Evolutionary conservation across 305 asterid genomes (phyloP).

Genomic region (Euphrasia arctica): DNA sequence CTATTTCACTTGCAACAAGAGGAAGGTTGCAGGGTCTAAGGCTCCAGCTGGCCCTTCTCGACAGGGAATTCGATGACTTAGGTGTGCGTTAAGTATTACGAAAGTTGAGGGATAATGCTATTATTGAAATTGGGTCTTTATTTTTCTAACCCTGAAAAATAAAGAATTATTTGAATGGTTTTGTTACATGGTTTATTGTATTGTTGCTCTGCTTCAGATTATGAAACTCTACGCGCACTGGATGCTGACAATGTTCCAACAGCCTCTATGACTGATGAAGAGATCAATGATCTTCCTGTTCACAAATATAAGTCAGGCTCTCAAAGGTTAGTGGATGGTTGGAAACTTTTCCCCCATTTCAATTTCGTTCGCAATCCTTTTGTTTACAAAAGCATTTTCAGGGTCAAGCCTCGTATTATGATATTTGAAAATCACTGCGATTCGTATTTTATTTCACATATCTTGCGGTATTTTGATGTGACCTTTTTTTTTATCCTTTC

Average conservation of each 20-base stretch:
- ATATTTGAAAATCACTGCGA: not conserved
- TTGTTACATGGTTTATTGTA: constrained; percentile 22
- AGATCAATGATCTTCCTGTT: too few species aligned
- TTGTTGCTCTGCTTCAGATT: constrained; percentile 48
- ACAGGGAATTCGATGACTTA: constrained; percentile 93
- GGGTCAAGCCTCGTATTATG: not conserved
- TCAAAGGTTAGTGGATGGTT: constrained; percentile 49
- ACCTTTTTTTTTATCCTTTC: not conserved
- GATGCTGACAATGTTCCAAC: constrained; percentile 86
- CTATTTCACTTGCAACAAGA: constrained; percentile 89
- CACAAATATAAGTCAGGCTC: constrained; percentile 69
- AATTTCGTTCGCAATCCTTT: not conserved
- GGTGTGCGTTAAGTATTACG: constrained; percentile 38
- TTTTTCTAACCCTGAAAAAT: not conserved
- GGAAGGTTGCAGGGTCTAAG: constrained; percentile 97
- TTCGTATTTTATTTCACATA: not conserved
- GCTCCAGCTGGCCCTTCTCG: constrained; percentile 98
- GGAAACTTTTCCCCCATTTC: not conserved
- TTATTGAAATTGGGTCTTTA: constrained; percentile 2
- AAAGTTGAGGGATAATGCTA: constrained; percentile 6
- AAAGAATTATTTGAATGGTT: constrained; percentile 13
- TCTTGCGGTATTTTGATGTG: not conserved
- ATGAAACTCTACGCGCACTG: constrained; percentile 86
- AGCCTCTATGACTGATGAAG: constrained; percentile 35
- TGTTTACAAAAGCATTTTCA: not conserved